Percentiles rank a stretch among this genome's conserved stretches.
Conservation (phyloP, 257 asterid genomes). For the Osmanthus fragrans region DNA sequence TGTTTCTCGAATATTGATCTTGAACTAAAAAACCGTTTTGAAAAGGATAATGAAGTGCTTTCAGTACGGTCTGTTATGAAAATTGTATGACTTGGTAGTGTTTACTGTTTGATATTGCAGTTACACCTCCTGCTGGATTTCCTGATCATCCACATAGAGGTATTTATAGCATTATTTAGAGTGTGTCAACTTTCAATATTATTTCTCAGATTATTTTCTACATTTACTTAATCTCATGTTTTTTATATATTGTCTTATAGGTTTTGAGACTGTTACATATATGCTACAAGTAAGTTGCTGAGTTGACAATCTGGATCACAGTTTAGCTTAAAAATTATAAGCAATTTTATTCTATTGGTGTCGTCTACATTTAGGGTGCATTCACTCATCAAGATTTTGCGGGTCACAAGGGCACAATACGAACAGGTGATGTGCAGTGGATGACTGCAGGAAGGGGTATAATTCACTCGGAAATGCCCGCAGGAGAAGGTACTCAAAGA, state of each 20-base stretch:
- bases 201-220: neutral
- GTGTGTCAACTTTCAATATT: neutral
- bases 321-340: too few species aligned
- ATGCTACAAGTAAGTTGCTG: slow-evolving; percentile 54
- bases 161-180: slow-evolving; percentile 19
- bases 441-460: slow-evolving; percentile 98
- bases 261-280: slow-evolving; percentile 96
- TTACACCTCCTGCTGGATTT: slow-evolving; percentile 92
- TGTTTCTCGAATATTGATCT: too few species aligned
- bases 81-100: too few species aligned
- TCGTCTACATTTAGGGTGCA: slow-evolving; percentile 57
- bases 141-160: slow-evolving; percentile 99
- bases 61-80: neutral
- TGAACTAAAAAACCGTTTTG: neutral
- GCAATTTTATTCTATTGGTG: neutral
- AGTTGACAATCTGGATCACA: neutral
- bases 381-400: slow-evolving; percentile 89
- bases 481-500: slow-evolving; percentile 64
- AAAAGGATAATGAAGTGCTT: neutral
- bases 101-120: slow-evolving; percentile 37
- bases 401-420: slow-evolving; percentile 86
- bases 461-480: slow-evolving; percentile 97
- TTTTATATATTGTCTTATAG: slow-evolving; percentile 30
- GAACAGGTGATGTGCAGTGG: slow-evolving; percentile 97
- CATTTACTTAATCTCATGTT: neutral